Evolutionary conservation across 2,329 filamentous ascomycete genomes (phyloP).

Genomic region (Sclerotinia sclerotiorum): DNA sequence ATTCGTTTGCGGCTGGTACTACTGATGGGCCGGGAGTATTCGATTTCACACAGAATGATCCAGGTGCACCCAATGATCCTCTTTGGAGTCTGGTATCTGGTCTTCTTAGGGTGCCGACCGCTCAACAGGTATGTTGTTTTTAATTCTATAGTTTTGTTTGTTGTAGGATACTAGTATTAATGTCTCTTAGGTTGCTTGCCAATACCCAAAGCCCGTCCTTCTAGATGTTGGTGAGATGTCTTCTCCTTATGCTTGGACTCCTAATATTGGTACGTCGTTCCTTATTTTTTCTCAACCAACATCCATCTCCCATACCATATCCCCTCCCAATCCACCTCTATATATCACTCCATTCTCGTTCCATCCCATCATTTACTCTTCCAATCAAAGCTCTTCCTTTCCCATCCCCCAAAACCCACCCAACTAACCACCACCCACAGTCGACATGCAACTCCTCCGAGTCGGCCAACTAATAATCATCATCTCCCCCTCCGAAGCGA

Average conservation of each 20-base stretch:
- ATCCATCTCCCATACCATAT: not conserved
- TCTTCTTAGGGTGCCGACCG: constrained; percentile 66
- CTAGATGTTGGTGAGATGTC: constrained; percentile 80
- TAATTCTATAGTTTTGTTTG: not conserved
- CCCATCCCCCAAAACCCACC: constrained; percentile 43
- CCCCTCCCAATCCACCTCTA: no score
- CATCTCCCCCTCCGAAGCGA: constrained; percentile 80
- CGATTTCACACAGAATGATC: constrained; percentile 86
- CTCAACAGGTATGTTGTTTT: constrained; percentile 42
- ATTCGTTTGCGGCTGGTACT: constrained; percentile 88
- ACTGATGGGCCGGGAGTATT: constrained; percentile 88
- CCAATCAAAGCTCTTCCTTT: constrained; percentile 62
- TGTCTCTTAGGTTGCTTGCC: constrained; percentile 42
- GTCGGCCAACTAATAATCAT: constrained; percentile 84
- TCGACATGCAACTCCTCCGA: constrained; percentile 81
- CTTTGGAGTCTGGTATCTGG: constrained; percentile 75
- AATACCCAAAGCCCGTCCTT: constrained; percentile 80
- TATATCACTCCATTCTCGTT: constrained; percentile 55
- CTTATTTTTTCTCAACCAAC: not conserved
- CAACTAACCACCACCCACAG: constrained; percentile 38
- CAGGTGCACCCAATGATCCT: constrained; percentile 60
- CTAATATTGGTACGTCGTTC: constrained; percentile 59
- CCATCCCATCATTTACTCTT: no score
- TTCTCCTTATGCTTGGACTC: constrained; percentile 79
- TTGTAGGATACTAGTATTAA: not conserved